Percentiles rank a stretch among this genome's conserved stretches.
Evolutionary conservation across 2,329 filamentous ascomycete species (phyloP).

Genomic region (Ophiostoma tasmaniense): DNA sequence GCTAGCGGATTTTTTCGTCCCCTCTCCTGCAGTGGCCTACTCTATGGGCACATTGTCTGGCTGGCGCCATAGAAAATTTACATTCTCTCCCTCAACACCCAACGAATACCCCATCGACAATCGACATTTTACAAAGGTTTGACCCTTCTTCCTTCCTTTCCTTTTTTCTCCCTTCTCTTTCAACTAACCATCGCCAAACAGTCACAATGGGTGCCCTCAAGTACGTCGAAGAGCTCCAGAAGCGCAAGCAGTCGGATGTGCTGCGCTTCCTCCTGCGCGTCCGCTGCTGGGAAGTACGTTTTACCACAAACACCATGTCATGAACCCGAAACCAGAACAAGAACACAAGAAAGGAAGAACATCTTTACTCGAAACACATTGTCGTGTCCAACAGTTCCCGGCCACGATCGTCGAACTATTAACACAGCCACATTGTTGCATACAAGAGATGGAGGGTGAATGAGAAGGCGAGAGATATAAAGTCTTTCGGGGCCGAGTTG

Average conservation of each 20-base stretch:
- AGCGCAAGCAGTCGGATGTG: constrained; percentile 99
- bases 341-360: constrained; percentile 1
- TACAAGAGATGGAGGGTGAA: neutral
- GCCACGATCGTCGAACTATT: constrained; percentile 4
- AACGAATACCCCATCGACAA: constrained; percentile 14
- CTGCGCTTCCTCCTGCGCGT: constrained; percentile 99
- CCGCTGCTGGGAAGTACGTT: constrained; percentile 98
- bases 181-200: constrained; percentile 25
- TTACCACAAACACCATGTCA: constrained; percentile 26
- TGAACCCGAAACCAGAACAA: neutral
- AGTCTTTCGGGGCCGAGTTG: constrained; percentile 14
- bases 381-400: constrained; percentile 8
- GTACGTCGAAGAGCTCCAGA: constrained; percentile 99
- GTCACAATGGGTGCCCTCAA: constrained; percentile 98
- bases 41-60: neutral
- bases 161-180: neutral
- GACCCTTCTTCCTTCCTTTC: neutral
- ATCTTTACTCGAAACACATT: neutral
- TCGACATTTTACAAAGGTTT: constrained; percentile 15
- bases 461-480: neutral
- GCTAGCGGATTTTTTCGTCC: constrained; percentile 7
- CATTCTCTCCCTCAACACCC: constrained; percentile 5
- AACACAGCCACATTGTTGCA: neutral
- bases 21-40: neutral
- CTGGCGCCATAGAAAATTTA: neutral